These are phyloP conservation scores for Fusarium cicatricum DNA, from an alignment of 2,329 filamentous ascomycete genomes.

Conservation along the genomic window DNA sequence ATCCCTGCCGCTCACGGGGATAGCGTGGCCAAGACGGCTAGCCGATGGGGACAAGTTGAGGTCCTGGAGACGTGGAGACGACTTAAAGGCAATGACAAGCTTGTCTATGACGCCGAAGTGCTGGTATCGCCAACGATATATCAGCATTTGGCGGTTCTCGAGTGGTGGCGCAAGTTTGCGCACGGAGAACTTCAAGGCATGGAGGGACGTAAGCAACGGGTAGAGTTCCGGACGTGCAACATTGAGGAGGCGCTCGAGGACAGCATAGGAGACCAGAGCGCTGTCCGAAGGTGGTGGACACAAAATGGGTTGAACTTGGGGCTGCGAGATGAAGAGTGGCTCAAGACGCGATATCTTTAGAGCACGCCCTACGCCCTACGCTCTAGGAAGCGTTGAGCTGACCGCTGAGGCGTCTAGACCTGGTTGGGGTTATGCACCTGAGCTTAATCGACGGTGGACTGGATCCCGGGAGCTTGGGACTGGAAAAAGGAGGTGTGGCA, in stretches of 20 bases:
- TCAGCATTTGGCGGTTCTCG: slow-evolving; percentile 82
- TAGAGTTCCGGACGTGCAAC: slow-evolving; percentile 94
- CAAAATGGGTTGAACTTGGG: slow-evolving; percentile 82
- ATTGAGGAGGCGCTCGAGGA: slow-evolving; percentile 96
- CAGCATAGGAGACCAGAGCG: slow-evolving; percentile 76
- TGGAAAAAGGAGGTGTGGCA: slow-evolving; percentile 8
- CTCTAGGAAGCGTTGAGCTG: neutral
- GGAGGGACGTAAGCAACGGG: slow-evolving; percentile 67
- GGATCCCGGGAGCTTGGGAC: slow-evolving; percentile 18
- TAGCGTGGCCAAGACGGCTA: slow-evolving; percentile 83
- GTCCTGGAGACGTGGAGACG: slow-evolving; percentile 84
- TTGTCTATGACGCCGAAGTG: slow-evolving; percentile 84
- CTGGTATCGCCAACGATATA: slow-evolving; percentile 88
- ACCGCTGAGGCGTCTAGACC: neutral
- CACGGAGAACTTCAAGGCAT: slow-evolving; percentile 62
- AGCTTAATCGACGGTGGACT: neutral
- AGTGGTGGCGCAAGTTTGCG: slow-evolving; percentile 87
- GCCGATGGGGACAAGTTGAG: slow-evolving; percentile 82
- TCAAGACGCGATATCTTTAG: slow-evolving; percentile 78
- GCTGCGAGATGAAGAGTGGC: slow-evolving; percentile 87
- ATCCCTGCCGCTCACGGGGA: slow-evolving; percentile 84
- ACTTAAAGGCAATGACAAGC: slow-evolving; percentile 68
- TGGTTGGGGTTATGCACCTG: neutral
- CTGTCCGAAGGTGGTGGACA: slow-evolving; percentile 88
- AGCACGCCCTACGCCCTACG: slow-evolving; percentile 1